Conservation (phyloP, 441 rosid species). For the Mallotus japonicus region DNA sequence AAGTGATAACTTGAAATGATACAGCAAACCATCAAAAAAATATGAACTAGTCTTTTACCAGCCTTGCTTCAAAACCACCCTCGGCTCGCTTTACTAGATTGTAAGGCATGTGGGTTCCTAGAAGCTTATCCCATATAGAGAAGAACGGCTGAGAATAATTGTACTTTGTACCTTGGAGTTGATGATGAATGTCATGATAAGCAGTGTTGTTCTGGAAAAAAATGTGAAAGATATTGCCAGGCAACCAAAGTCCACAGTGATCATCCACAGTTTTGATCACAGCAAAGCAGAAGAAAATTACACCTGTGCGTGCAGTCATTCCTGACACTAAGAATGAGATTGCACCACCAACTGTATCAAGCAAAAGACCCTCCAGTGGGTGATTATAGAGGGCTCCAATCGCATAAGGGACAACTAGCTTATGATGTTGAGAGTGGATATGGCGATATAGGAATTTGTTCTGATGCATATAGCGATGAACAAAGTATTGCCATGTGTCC, state of each 20-base stretch:
- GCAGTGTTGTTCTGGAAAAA: slow-evolving; percentile 69
- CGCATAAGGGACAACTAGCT: slow-evolving; percentile 65
- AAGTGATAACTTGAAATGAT: slow-evolving; percentile 23
- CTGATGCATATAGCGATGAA: slow-evolving; percentile 73
- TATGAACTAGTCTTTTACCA: slow-evolving; percentile 41
- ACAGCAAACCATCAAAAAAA: slow-evolving; percentile 11
- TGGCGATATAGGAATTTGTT: slow-evolving; percentile 69
- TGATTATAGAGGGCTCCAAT: slow-evolving; percentile 72
- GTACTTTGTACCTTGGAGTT: slow-evolving; percentile 61
- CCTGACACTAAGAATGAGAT: slow-evolving; percentile 65
- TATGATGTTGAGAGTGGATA: slow-evolving; percentile 72
- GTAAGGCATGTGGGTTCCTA: slow-evolving; percentile 66
- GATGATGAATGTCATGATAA: slow-evolving; percentile 81
- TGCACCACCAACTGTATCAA: slow-evolving; percentile 69
- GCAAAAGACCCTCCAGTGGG: slow-evolving; percentile 65
- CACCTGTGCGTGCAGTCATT: slow-evolving; percentile 68
- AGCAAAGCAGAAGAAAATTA: slow-evolving; percentile 69
- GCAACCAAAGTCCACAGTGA: slow-evolving; percentile 71
- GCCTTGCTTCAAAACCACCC: slow-evolving; percentile 68
- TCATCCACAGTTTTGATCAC: slow-evolving; percentile 68
- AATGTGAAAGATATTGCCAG: slow-evolving; percentile 64
- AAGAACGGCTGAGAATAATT: slow-evolving; percentile 84
- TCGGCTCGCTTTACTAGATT: slow-evolving; percentile 48
- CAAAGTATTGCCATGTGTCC: slow-evolving; percentile 80
- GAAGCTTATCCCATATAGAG: slow-evolving; percentile 64